These are phyloP conservation scores for Hypocreales sp. DNA, from an alignment of 2,329 filamentous ascomycete genomes.

Conservation along the genomic window DNA sequence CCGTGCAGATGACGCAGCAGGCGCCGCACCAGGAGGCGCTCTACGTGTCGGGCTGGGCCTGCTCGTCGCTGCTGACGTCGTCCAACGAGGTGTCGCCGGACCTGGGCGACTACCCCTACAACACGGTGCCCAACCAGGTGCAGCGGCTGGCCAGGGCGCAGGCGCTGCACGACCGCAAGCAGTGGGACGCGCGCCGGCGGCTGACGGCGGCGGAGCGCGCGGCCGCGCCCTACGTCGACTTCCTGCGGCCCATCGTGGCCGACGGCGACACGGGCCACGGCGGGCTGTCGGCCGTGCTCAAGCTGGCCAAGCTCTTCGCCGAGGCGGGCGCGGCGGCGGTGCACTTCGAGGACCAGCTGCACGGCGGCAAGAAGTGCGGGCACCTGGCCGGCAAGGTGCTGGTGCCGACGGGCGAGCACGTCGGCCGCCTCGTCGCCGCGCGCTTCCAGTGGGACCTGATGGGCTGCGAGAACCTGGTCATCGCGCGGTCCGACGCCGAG, in stretches of 20 bases:
- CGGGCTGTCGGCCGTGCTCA: slow-evolving; percentile 81
- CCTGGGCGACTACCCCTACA: slow-evolving; percentile 98
- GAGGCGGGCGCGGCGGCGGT: slow-evolving; percentile 94
- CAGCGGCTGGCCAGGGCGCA: slow-evolving; percentile 93
- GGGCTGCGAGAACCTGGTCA: slow-evolving; percentile 87
- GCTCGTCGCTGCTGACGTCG: slow-evolving; percentile 78
- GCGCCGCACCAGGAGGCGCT: slow-evolving; percentile 90
- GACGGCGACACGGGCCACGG: slow-evolving; percentile 96
- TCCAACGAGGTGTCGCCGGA: slow-evolving; percentile 97
- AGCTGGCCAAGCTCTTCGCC: slow-evolving; percentile 92
- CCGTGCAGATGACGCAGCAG: slow-evolving; percentile 99
- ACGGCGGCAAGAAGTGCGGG: slow-evolving; percentile 96
- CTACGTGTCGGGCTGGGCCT: slow-evolving; percentile 95
- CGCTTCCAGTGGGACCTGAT: slow-evolving; percentile 98
- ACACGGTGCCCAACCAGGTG: slow-evolving; percentile 96
- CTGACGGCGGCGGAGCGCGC: slow-evolving; percentile 58
- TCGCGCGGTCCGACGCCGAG: slow-evolving; percentile 91
- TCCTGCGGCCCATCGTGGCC: slow-evolving; percentile 85
- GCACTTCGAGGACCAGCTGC: slow-evolving; percentile 95
- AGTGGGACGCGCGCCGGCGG: slow-evolving; percentile 75
- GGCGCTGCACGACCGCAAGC: slow-evolving; percentile 89
- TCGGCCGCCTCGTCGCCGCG: slow-evolving; percentile 82
- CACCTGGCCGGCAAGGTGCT: slow-evolving; percentile 93
- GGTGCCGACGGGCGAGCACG: slow-evolving; percentile 86
- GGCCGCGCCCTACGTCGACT: slow-evolving; percentile 73